Conservation (phyloP, 2,329 filamentous ascomycete species). For the Fusarium burgessii region DNA sequence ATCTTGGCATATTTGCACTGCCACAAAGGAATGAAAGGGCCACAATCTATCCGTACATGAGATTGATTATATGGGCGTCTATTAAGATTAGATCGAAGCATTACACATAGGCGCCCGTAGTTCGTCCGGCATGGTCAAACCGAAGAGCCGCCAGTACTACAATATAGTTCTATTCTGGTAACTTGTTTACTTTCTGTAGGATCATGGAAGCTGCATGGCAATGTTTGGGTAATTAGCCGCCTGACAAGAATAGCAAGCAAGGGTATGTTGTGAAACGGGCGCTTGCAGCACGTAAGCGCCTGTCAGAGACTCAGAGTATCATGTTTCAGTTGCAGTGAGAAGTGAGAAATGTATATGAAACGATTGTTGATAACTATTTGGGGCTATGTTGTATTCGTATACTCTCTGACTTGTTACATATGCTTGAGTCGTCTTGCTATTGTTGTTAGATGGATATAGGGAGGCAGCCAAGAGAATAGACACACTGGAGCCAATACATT, state of each 20-base stretch:
- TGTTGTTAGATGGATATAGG: not conserved
- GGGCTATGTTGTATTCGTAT: not conserved
- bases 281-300: slow-evolving; percentile 36
- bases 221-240: slow-evolving; percentile 17
- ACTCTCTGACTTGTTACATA: not conserved
- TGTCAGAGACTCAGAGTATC: not conserved
- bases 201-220: not conserved
- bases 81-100: not conserved
- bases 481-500: slow-evolving; percentile 4
- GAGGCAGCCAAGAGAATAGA: slow-evolving; percentile 34
- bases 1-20: slow-evolving; percentile 21
- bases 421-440: not conserved
- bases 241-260: slow-evolving; percentile 10
- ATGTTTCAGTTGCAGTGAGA: slow-evolving; percentile 14
- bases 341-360: slow-evolving; percentile 1
- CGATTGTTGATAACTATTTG: not conserved
- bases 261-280: slow-evolving; percentile 30
- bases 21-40: slow-evolving; percentile 11
- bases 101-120: slow-evolving; percentile 14
- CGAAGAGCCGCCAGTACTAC: slow-evolving; percentile 19
- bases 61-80: slow-evolving; percentile 5
- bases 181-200: not conserved
- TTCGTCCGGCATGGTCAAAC: not conserved
- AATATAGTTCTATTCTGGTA: slow-evolving; percentile 20
- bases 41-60: not conserved